phyloP scores from a whole-genome alignment of 495 filamentous ascomycete species.

The Copromyces sp. region DNA sequence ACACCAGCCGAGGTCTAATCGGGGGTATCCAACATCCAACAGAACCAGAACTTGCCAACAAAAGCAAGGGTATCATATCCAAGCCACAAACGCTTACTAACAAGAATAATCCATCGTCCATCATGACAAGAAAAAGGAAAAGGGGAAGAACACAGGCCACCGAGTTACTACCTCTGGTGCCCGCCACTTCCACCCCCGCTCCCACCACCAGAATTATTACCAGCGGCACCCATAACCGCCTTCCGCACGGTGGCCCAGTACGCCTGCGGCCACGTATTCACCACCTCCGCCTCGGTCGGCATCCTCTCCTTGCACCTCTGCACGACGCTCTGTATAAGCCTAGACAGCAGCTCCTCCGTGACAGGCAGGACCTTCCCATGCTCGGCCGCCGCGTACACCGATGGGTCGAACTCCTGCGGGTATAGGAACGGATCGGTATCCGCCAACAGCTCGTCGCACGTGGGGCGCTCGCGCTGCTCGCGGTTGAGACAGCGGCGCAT shows the following conservation, averaged over 20 bases:
- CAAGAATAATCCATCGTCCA: not conserved
- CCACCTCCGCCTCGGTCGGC: slow-evolving; percentile 58
- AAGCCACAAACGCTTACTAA: not conserved
- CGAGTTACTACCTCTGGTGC: slow-evolving; percentile 5
- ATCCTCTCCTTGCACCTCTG: slow-evolving; percentile 58
- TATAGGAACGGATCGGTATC: slow-evolving; percentile 71
- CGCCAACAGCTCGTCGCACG: slow-evolving; percentile 62
- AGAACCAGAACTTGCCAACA: not conserved
- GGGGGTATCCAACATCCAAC: not conserved
- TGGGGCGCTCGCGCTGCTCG: slow-evolving; percentile 66
- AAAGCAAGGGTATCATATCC: not conserved
- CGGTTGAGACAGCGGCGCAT: slow-evolving; percentile 72
- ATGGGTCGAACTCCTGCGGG: slow-evolving; percentile 47
- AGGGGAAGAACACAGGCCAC: not conserved
- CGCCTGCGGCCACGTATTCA: slow-evolving; percentile 54
- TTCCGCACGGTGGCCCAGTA: slow-evolving; percentile 46
- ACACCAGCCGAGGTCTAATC: not conserved
- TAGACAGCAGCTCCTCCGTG: slow-evolving; percentile 61
- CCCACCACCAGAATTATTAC: not conserved
- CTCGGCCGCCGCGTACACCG: slow-evolving; percentile 25
- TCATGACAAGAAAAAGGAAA: not conserved
- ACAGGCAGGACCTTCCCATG: slow-evolving; percentile 58
- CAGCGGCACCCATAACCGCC: slow-evolving; percentile 14
- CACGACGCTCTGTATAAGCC: slow-evolving; percentile 69
- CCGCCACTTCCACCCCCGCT: not conserved